phyloP scores from a whole-genome alignment of 306 rosid genomes.

The Bauhinia variegata region DNA sequence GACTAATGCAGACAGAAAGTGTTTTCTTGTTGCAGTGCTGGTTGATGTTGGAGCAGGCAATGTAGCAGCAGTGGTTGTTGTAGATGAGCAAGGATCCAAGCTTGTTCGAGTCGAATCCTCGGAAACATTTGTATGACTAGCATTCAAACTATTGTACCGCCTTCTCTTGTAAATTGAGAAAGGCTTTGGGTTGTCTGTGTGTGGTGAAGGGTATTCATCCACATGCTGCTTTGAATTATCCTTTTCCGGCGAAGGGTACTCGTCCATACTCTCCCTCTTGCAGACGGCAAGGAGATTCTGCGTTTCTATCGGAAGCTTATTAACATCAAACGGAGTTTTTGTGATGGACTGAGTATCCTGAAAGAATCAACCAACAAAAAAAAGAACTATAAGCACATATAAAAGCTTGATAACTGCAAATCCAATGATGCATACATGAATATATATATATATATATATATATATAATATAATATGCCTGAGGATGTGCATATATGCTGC shows the following conservation, averaged over 20 bases:
- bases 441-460: too few relatives aligned
- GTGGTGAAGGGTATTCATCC: slow-evolving; percentile 57
- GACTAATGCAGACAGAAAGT: slow-evolving; percentile 85
- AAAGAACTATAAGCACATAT: slow-evolving; percentile 15
- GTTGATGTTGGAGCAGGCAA: slow-evolving; percentile 35
- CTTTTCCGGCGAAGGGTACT: slow-evolving; percentile 55
- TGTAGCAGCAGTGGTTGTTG: slow-evolving; percentile 66
- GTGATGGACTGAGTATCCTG: slow-evolving; percentile 67
- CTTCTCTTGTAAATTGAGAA: slow-evolving; percentile 77
- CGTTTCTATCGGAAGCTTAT: slow-evolving; percentile 65
- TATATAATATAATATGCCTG: too few relatives aligned
- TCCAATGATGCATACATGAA: slow-evolving; percentile 14
- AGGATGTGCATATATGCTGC: neutral
- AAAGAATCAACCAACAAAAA: slow-evolving; percentile 25
- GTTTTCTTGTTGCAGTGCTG: slow-evolving; percentile 54
- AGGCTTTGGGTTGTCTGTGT: slow-evolving; percentile 60
- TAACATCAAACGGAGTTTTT: slow-evolving; percentile 53
- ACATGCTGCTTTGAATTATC: slow-evolving; percentile 36
- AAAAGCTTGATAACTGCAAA: slow-evolving; percentile 4
- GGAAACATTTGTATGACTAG: slow-evolving; percentile 60
- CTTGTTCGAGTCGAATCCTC: slow-evolving; percentile 61
- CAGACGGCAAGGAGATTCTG: slow-evolving; percentile 59
- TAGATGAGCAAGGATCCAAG: slow-evolving; percentile 78
- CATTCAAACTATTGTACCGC: slow-evolving; percentile 53
- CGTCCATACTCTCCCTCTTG: slow-evolving; percentile 78